These are phyloP conservation scores for Pugionium cornutum DNA, from an alignment of 345 rosid species.

Conservation along the genomic window DNA sequence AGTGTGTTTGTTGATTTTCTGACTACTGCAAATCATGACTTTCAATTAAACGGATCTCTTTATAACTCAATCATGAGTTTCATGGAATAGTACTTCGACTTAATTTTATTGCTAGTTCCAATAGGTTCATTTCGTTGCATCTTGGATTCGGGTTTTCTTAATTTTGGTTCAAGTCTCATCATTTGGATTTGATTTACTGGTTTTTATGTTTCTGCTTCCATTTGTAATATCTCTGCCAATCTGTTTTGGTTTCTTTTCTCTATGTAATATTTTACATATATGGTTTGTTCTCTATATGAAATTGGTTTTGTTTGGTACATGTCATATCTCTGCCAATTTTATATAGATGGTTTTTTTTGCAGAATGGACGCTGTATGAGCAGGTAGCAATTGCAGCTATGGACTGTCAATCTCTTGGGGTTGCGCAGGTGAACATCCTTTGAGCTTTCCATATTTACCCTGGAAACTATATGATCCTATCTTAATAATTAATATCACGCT, in stretches of 20 bases:
- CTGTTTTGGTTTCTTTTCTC: background rate
- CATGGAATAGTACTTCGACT: background rate
- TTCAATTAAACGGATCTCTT: background rate
- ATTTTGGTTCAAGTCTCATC: background rate
- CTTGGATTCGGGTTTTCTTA: background rate
- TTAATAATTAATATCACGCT: background rate
- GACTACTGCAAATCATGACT: background rate
- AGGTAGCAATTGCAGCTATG: conserved; percentile 95
- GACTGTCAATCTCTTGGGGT: conserved; percentile 80
- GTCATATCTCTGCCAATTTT: background rate
- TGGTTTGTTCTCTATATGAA: no score
- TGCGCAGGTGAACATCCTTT: conserved; percentile 62
- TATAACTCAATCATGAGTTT: background rate
- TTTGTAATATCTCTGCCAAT: conserved; percentile 1
- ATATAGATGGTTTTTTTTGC: conserved; percentile 12
- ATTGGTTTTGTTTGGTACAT: background rate
- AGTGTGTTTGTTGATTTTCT: conserved; percentile 5
- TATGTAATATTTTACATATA: no score
- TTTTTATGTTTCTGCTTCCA: conserved; percentile 10
- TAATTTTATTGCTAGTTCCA: background rate
- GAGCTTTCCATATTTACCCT: conserved; percentile 1
- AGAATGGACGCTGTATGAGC: conserved; percentile 97
- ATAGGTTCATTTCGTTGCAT: background rate
- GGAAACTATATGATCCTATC: conserved; percentile 4
- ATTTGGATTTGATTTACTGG: background rate